Conservation (phyloP, 2,329 filamentous ascomycete genomes). For the Spiromastix sp. region DNA sequence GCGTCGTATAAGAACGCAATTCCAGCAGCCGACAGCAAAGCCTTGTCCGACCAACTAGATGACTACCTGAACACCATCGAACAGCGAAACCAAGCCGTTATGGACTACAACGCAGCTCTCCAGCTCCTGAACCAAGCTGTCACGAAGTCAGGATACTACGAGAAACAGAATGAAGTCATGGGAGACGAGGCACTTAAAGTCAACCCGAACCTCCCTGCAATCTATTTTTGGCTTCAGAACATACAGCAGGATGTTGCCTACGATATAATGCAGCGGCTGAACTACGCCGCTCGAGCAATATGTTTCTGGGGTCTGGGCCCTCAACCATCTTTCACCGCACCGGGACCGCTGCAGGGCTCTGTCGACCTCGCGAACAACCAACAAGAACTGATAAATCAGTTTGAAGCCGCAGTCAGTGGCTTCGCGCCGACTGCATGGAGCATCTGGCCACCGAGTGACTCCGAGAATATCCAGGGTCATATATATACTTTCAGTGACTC, state of each 20-base stretch:
- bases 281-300: not conserved
- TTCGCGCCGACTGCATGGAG: too few species aligned
- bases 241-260: not conserved
- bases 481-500: too few species aligned
- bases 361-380: too few species aligned
- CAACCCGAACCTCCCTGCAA: slow-evolving; percentile 1
- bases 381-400: too few species aligned
- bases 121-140: not conserved
- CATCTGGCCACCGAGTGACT: too few species aligned
- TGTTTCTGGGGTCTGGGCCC: slow-evolving; percentile 2
- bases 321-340: not conserved
- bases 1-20: slow-evolving; percentile 1
- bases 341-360: slow-evolving; percentile 2
- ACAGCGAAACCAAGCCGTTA: slow-evolving; percentile 1
- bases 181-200: not conserved
- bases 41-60: slow-evolving; percentile 1
- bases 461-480: too few species aligned
- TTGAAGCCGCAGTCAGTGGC: too few species aligned
- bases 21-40: not conserved
- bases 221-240: slow-evolving; percentile 2
- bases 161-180: slow-evolving; percentile 2
- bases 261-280: slow-evolving; percentile 1
- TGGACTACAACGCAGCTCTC: slow-evolving; percentile 2
- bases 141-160: not conserved
- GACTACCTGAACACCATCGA: slow-evolving; percentile 2